Evolutionary conservation across 805 yeast genomes (phyloP).

Genomic region (Monosporozyma unispora): DNA sequence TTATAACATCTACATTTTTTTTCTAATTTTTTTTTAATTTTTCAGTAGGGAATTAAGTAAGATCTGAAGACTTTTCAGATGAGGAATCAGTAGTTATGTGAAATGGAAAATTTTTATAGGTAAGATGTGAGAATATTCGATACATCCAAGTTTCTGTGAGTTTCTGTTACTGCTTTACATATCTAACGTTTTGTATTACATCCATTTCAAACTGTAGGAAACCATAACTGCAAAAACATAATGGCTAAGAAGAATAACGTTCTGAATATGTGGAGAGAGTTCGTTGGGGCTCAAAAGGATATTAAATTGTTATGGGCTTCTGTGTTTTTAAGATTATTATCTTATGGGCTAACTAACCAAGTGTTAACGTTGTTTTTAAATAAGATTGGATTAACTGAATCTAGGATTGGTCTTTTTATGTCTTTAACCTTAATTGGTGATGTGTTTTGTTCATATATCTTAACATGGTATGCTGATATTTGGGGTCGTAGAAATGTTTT

Average conservation of each 20-base stretch:
- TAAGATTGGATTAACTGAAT: conserved; percentile 44
- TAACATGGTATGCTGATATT: conserved; percentile 70
- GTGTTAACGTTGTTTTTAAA: conserved; percentile 60
- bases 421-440: conserved; percentile 74
- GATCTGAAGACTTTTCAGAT: not conserved
- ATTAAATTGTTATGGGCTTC: conserved; percentile 57
- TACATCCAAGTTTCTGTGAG: not conserved
- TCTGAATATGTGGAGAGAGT: conserved; percentile 9
- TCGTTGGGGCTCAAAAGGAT: conserved; percentile 39
- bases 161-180: not conserved
- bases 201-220: no score
- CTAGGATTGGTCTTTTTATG: conserved; percentile 70
- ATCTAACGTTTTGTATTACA: not conserved
- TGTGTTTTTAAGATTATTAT: conserved; percentile 59
- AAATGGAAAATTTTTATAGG: not conserved
- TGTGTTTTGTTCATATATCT: conserved; percentile 53
- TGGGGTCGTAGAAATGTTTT: conserved; percentile 63
- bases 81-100: not conserved
- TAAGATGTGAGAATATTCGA: not conserved
- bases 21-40: not conserved
- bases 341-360: conserved; percentile 75
- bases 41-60: not conserved
- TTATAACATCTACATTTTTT: not conserved
- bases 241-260: not conserved
- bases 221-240: no score